Conservation (phyloP, 345 rosid species). For the Kandelia obovata region DNA sequence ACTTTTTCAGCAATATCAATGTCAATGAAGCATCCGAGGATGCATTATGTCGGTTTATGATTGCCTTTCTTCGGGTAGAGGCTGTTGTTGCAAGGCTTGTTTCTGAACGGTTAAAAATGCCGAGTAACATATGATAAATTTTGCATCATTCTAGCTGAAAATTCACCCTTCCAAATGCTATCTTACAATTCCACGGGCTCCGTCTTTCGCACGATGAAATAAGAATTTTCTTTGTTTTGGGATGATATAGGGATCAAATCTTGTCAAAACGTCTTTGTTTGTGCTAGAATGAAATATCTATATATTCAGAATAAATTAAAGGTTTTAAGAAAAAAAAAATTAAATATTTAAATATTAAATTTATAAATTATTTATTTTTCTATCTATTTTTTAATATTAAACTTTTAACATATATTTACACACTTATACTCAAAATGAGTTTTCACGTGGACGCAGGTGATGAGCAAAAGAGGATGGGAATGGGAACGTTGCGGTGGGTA, state of each 20-base stretch:
- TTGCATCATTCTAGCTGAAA: too few species aligned
- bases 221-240: neutral
- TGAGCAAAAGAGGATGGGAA: neutral
- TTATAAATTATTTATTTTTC: too few species aligned
- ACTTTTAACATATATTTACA: too few species aligned
- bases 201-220: neutral
- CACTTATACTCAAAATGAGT: neutral
- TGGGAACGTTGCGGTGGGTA: neutral
- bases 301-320: too few species aligned
- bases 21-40: neutral
- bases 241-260: neutral
- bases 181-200: neutral
- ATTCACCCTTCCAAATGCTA: too few species aligned
- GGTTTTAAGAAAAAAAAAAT: too few species aligned
- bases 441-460: constrained; percentile 19
- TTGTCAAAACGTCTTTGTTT: neutral
- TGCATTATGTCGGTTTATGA: neutral
- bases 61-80: constrained; percentile 1
- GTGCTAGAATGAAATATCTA: too few species aligned
- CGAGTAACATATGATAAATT: too few species aligned
- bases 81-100: too few species aligned
- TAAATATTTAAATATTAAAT: too few species aligned
- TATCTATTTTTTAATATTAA: too few species aligned
- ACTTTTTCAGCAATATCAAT: neutral
- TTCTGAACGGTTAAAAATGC: too few species aligned